A percentile compares a stretch with the other conserved stretches of the same genome.
These are phyloP conservation scores for Excoecaria agallocha DNA, from an alignment of 345 rosid genomes.

Conservation along the genomic window DNA sequence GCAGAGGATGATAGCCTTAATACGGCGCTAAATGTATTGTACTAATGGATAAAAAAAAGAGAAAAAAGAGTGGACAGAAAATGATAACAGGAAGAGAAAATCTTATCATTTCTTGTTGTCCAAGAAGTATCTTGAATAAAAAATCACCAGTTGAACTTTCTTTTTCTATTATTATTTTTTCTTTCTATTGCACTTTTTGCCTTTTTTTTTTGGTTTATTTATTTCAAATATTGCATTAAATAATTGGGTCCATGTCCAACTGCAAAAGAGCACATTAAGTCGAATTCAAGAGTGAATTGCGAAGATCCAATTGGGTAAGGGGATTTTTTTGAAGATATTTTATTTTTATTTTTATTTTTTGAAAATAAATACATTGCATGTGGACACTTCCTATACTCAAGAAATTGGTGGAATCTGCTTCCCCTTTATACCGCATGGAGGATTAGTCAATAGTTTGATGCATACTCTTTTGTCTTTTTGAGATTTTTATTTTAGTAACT, in stretches of 20 bases:
- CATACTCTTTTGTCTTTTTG: no score
- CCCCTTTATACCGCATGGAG: neutral
- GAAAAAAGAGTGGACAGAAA: neutral
- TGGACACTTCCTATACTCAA: neutral
- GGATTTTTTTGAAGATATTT: no score
- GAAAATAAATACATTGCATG: neutral
- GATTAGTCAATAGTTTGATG: no score
- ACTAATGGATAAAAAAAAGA: neutral
- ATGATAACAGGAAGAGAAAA: neutral
- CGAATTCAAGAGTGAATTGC: neutral
- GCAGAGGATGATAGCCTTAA: neutral
- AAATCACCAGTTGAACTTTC: neutral
- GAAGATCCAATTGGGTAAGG: neutral
- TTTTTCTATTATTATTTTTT: no score
- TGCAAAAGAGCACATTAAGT: neutral
- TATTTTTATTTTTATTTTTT: no score
- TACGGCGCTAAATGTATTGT: neutral
- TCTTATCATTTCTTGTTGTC: neutral
- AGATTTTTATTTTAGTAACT: no score
- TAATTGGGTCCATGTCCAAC: neutral
- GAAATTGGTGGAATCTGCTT: neutral
- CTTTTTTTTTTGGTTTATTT: neutral
- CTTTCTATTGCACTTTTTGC: no score
- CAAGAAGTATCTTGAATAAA: slow-evolving; percentile 4
- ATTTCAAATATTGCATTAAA: neutral